A percentile compares a stretch with the other conserved stretches of the same genome.
Evolutionary conservation across 163 green algal species (phyloP).

Genomic region (Scenedesmus sp.): DNA sequence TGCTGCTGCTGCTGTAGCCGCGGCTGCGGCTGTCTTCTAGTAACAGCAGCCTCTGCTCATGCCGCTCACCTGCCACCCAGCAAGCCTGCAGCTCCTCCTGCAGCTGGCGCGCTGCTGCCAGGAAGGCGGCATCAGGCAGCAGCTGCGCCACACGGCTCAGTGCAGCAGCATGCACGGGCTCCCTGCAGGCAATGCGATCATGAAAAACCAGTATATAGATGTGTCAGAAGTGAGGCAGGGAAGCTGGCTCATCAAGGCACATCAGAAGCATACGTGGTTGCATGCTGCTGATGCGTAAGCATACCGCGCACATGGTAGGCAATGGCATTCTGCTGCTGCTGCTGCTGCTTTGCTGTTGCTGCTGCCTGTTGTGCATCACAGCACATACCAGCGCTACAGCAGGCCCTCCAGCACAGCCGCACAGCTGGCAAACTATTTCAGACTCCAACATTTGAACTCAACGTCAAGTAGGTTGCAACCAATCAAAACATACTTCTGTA

Average conservation of each 20-base stretch:
- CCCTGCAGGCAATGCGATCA: neutral
- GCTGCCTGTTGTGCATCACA: neutral
- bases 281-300: neutral
- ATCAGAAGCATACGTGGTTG: neutral
- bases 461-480: no score
- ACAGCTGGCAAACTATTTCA: neutral
- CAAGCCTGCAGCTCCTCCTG: conserved; percentile 36
- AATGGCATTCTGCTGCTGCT: neutral
- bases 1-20: neutral
- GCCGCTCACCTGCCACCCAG: conserved; percentile 15
- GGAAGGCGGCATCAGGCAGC: neutral
- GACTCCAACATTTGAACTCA: no score
- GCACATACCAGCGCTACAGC: neutral
- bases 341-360: neutral
- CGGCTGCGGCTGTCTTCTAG: neutral
- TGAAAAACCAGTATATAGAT: no score
- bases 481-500: no score
- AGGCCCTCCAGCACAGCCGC: neutral
- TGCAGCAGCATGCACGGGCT: neutral
- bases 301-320: neutral
- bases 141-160: neutral
- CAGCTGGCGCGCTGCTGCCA: neutral
- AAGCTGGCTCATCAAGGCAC: neutral
- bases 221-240: neutral
- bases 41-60: no score